Evolutionary conservation across 169 alveolate genomes (phyloP), one percentile per base, ranked within the genome.

Genomic region (Eimeria praecox): DNA sequence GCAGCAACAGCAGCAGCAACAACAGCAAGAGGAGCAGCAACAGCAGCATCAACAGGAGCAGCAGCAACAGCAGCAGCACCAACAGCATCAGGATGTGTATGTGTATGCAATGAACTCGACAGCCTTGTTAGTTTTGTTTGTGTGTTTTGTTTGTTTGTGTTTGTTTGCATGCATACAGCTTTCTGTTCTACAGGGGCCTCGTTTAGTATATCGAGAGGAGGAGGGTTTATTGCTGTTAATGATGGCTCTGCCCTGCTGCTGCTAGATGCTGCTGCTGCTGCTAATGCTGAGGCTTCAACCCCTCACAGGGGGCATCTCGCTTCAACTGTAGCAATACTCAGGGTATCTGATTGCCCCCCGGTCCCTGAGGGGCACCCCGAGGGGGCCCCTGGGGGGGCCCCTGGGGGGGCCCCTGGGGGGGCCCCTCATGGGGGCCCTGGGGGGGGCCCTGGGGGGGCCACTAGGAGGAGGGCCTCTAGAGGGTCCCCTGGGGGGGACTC

Each of bases 301-400:
- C 91, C 91, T 54, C 75, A 83, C 38, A 46, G 75, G 52, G 91
- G 91, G 16, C 40, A 38, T 27, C 52, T 83, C 2, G 59, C 91
- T n/a, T 83, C 91, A n/a, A 59, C 91, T 0, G 75, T 54, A 35
- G 91, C 54, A 22, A n/a, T 52, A 56, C 49, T 83, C 56, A 49
- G 75, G 27, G 91, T 83, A 49, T n/a, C 91, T 4, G 91, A 83
- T 27, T 83, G 91, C 54, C 91, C 91, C 20, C 56, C 12, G 18
- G 90, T 52, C 71, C 71, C 90, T 59, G 42, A 4, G 90, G 42
- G 46, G 27, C 33, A 35, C n/a, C 86, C 86, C 12, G n/a, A 38
- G 82, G 46, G 82, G 49, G 16, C 82, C 54, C 86, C 27, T 4
- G 10, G 62, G 86, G 86, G 33, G 59, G 59, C 86, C 78, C 78